Conservation (phyloP, 331 rosid species). For the Cucumis variabilis region DNA sequence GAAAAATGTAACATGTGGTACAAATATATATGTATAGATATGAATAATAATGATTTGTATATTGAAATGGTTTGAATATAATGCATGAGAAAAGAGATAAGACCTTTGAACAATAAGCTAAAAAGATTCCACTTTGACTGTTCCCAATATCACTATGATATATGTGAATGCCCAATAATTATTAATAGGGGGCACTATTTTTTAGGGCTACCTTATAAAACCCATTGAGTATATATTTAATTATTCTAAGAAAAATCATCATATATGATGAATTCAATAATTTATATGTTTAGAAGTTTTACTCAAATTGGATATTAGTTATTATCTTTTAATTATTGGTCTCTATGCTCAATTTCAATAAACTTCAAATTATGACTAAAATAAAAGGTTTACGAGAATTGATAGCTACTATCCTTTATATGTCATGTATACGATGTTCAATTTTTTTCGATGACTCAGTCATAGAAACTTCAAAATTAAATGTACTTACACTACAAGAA, state of each 20-base stretch:
- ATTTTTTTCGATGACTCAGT: too few species aligned
- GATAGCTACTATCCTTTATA: too few species aligned
- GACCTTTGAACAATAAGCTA: neutral
- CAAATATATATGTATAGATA: neutral
- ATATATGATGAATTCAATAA: neutral
- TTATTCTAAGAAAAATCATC: neutral
- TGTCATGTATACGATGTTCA: too few species aligned
- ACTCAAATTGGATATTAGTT: too few species aligned
- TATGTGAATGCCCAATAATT: neutral
- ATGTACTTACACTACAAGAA: too few species aligned
- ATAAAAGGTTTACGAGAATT: too few species aligned
- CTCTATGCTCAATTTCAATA: too few species aligned
- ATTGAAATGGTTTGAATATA: neutral
- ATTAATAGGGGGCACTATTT: neutral
- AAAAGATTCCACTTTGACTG: neutral
- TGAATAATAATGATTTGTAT: neutral
- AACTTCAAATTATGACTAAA: too few species aligned
- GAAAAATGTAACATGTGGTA: neutral
- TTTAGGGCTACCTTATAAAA: neutral
- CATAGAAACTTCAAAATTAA: too few species aligned
- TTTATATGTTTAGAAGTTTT: neutral
- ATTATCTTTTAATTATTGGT: too few species aligned
- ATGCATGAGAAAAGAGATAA: conserved; percentile 8
- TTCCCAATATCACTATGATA: neutral
- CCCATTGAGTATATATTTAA: neutral